Conservation (phyloP, 441 rosid species). For the Gossypium schwendimanii region DNA sequence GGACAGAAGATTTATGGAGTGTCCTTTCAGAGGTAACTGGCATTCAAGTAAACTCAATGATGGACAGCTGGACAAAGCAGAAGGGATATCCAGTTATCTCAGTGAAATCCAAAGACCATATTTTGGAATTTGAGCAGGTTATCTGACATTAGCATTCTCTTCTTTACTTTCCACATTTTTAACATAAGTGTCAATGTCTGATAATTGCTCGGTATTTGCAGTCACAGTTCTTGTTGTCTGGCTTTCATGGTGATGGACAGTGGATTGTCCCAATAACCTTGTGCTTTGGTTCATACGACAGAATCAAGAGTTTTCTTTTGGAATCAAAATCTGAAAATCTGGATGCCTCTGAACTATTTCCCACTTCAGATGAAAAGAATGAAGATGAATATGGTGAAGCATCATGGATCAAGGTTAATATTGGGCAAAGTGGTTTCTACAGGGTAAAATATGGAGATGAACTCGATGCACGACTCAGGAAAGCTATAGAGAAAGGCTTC, state of each 20-base stretch:
- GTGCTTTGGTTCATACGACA: conserved; percentile 67
- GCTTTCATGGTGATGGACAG: conserved; percentile 72
- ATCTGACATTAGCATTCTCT: not conserved
- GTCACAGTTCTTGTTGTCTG: conserved; percentile 80
- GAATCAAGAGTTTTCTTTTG: conserved; percentile 55
- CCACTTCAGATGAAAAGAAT: conserved; percentile 4
- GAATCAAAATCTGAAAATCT: conserved; percentile 49
- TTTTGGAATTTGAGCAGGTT: conserved; percentile 87
- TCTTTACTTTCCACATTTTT: not conserved
- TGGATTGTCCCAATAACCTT: conserved; percentile 93
- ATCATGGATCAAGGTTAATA: conserved; percentile 71
- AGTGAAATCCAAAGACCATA: conserved; percentile 52
- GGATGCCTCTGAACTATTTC: conserved; percentile 18
- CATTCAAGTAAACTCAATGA: conserved; percentile 79
- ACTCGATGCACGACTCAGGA: conserved; percentile 63
- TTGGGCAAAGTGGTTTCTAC: conserved; percentile 81
- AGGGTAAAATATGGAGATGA: conserved; percentile 79
- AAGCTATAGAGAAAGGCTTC: conserved; percentile 56
- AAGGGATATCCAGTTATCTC: conserved; percentile 84
- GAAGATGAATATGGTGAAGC: conserved; percentile 16
- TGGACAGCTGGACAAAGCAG: conserved; percentile 90
- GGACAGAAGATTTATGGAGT: conserved; percentile 88
- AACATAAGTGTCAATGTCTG: not conserved
- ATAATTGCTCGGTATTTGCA: conserved; percentile 22
- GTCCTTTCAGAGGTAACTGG: conserved; percentile 77